Evolutionary conservation across 1,284 basidiomycete species (phyloP).

Genomic region (Sporisorium iseilematis-ciliati): DNA sequence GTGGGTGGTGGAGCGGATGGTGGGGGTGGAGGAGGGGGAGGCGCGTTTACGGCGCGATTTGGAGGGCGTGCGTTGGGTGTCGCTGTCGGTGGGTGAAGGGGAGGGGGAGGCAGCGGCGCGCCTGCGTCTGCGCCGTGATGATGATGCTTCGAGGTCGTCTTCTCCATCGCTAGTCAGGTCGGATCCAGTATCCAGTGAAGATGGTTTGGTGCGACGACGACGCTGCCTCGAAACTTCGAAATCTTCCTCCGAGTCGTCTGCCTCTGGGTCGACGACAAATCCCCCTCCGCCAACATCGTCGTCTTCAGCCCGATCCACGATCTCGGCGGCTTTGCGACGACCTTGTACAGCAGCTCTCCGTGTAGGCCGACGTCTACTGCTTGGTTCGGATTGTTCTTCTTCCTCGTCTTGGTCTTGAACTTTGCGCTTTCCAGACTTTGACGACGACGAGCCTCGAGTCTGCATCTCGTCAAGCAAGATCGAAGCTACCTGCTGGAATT

Average conservation of each 20-base stretch:
- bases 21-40: neutral
- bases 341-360: constrained; percentile 33
- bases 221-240: constrained; percentile 21
- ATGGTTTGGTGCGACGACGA: neutral
- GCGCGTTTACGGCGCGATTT: constrained; percentile 16
- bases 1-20: constrained; percentile 25
- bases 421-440: neutral
- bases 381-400: neutral
- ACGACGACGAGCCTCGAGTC: constrained; percentile 3
- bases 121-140: constrained; percentile 5
- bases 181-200: constrained; percentile 21
- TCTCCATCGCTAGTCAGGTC: constrained; percentile 21
- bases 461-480: constrained; percentile 34
- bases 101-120: constrained; percentile 5
- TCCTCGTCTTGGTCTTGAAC: constrained; percentile 10
- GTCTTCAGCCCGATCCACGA: constrained; percentile 16
- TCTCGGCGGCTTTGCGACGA: constrained; percentile 26
- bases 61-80: constrained; percentile 6
- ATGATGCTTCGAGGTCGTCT: constrained; percentile 9
- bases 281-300: constrained; percentile 27
- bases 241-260: constrained; percentile 40
- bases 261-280: constrained; percentile 31
- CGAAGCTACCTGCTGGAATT: constrained; percentile 51
- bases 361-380: constrained; percentile 21
- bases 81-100: constrained; percentile 2